Evolutionary conservation across 2,329 filamentous ascomycete species (phyloP), one percentile per base, ranked within the genome.

Genomic region (Spiromastix sp.): DNA sequence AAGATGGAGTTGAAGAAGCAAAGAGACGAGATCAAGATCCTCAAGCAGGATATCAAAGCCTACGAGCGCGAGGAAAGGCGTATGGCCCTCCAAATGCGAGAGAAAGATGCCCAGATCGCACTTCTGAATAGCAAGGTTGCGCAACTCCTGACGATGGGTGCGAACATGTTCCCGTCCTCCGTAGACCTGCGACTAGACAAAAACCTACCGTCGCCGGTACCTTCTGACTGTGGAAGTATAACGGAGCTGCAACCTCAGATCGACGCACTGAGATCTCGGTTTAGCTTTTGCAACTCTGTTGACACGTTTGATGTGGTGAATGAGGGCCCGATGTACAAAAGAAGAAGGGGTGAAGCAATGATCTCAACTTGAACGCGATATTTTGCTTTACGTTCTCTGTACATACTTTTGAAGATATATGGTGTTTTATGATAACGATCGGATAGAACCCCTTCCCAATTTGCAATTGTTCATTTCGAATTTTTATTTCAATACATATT

Each of bases 21-120:
- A 35, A 51, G 67, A 21, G 48, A 59, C n/a, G 65, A 69, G 31
- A 67, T 67, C 36, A 59, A 67, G 16, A 55, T 64, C 32, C 67
- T 66, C 51, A 68, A 67, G 44, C 55, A 68, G 19, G 66, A 70
- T 34, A 55, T 67, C 34, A 59, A 56, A 34, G 61, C 61, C 11
- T 69, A 67, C 49, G 65, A 60, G 42, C 56, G 57, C 33, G 54
- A 58, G 20, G 43, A 59, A 11, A 49, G 44, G 38, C 46, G 40
- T 5, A 51, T 49, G 4, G 44, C 49, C 11, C 33, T 36, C 17
- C 35, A 44, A 24, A 39, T 52, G 8, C 24, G 26, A 25, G 45
- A 48, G 19, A 45, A 42, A 18, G 42, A 48, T n/a, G 45, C 48
- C 4, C 47, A 52, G 32, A 49, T 61, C 25, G 43, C 49, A 18